A percentile compares a stretch with the other conserved stretches of the same genome.
These are phyloP conservation scores for Pugionium dolabratum DNA, from an alignment of 345 rosid species.

Conservation along the genomic window DNA sequence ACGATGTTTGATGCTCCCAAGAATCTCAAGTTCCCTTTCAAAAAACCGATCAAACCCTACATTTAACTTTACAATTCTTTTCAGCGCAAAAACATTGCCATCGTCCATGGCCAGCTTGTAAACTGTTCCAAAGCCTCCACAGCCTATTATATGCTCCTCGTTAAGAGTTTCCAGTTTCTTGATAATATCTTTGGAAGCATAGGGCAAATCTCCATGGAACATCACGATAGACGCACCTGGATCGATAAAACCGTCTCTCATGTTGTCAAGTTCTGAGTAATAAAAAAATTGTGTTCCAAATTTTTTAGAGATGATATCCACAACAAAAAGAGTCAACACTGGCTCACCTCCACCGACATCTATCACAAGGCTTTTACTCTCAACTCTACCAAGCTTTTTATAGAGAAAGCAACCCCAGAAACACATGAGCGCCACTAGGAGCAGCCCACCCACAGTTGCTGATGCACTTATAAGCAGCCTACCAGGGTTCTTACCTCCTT, in stretches of 20 bases:
- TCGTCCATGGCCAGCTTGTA: slow-evolving; percentile 97
- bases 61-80: slow-evolving; percentile 81
- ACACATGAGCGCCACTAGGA: slow-evolving; percentile 98
- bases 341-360: slow-evolving; percentile 85
- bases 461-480: slow-evolving; percentile 85
- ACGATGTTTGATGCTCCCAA: slow-evolving; percentile 97
- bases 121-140: slow-evolving; percentile 95
- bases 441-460: slow-evolving; percentile 93
- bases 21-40: slow-evolving; percentile 96
- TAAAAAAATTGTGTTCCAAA: neutral
- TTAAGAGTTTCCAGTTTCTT: slow-evolving; percentile 82
- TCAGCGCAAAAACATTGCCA: slow-evolving; percentile 87
- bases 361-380: slow-evolving; percentile 67
- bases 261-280: slow-evolving; percentile 16
- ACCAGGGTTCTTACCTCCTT: slow-evolving; percentile 67
- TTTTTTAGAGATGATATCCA: slow-evolving; percentile 22
- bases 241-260: slow-evolving; percentile 31
- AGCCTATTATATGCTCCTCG: slow-evolving; percentile 86
- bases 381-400: slow-evolving; percentile 92
- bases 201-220: slow-evolving; percentile 98
- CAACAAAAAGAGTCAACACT: slow-evolving; percentile 26
- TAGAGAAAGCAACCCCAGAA: slow-evolving; percentile 99
- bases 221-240: slow-evolving; percentile 95
- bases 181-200: slow-evolving; percentile 92
- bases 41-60: slow-evolving; percentile 95